Evolutionary conservation across 2,329 filamentous ascomycete genomes (phyloP).

Genomic region (Xylariomycetidae sp.): DNA sequence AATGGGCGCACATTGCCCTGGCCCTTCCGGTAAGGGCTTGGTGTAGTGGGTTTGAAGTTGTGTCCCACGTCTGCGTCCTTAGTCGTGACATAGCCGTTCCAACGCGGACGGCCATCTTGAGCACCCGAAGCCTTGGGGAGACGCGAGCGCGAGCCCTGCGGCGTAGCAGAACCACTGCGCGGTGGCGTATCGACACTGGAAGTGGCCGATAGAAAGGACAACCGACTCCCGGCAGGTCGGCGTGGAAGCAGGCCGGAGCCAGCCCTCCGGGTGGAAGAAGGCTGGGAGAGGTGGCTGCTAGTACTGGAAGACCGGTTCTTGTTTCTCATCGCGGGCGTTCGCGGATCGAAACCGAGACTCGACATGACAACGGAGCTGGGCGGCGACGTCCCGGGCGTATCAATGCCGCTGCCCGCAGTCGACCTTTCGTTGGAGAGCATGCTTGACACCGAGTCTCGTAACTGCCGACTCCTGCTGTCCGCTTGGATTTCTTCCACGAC

Average conservation of each 20-base stretch:
- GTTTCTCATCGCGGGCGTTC: slow-evolving; percentile 36
- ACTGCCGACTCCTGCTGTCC: slow-evolving; percentile 61
- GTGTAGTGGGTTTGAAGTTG: slow-evolving; percentile 60
- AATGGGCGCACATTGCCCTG: too few relatives aligned
- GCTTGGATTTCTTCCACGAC: slow-evolving; percentile 66
- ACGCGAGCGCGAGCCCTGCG: slow-evolving; percentile 36
- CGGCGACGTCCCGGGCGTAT: slow-evolving; percentile 63
- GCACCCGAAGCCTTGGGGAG: slow-evolving; percentile 38
- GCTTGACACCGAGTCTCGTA: slow-evolving; percentile 89
- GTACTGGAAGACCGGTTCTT: slow-evolving; percentile 44
- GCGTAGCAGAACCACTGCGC: slow-evolving; percentile 43
- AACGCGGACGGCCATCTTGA: slow-evolving; percentile 57
- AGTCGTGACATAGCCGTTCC: slow-evolving; percentile 64
- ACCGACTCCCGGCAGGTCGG: slow-evolving; percentile 36
- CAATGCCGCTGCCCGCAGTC: slow-evolving; percentile 60
- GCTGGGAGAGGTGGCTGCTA: slow-evolving; percentile 39
- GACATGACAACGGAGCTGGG: slow-evolving; percentile 58
- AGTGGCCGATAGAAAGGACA: slow-evolving; percentile 37
- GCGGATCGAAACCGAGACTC: slow-evolving; percentile 42
- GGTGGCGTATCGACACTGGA: slow-evolving; percentile 28
- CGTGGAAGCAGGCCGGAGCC: slow-evolving; percentile 41
- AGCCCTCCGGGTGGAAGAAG: slow-evolving; percentile 34
- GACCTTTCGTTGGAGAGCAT: slow-evolving; percentile 80
- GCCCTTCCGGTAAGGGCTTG: slow-evolving; percentile 50
- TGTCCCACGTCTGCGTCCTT: slow-evolving; percentile 60